Conservation (phyloP, 306 rosid genomes). For the Rosa persica region DNA sequence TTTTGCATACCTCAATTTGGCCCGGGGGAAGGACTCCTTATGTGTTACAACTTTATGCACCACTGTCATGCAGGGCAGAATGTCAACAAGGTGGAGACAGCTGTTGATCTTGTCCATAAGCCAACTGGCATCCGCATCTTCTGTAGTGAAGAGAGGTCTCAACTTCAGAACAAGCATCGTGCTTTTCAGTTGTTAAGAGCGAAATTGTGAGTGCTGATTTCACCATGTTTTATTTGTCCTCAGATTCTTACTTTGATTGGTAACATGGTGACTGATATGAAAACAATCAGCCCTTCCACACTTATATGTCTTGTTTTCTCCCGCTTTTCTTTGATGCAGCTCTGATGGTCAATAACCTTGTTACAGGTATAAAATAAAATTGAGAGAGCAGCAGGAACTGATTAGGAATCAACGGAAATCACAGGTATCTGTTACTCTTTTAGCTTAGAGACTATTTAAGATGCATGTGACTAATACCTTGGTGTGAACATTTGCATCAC, state of each 20-base stretch:
- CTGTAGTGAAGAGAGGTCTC: conserved; percentile 98
- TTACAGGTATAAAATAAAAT: conserved; percentile 83
- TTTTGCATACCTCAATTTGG: conserved; percentile 19
- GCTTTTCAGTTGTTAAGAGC: conserved; percentile 96
- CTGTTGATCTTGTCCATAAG: conserved; percentile 90
- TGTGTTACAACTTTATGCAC: conserved; percentile 25
- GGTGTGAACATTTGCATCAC: not conserved
- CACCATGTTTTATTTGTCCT: not conserved
- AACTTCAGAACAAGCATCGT: conserved; percentile 76
- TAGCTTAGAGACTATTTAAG: conserved; percentile 18
- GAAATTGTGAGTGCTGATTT: conserved; percentile 66
- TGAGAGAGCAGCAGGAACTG: conserved; percentile 87
- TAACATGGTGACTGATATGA: not conserved
- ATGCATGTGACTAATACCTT: conserved; percentile 2
- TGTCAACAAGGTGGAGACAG: conserved; percentile 99
- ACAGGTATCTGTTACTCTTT: conserved; percentile 56
- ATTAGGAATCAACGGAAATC: conserved; percentile 74
- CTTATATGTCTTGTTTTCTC: not conserved
- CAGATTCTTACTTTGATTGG: not conserved
- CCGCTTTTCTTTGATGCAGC: conserved; percentile 18
- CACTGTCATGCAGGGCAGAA: conserved; percentile 78
- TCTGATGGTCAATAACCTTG: conserved; percentile 27
- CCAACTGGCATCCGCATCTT: conserved; percentile 98
- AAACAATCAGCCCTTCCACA: not conserved
- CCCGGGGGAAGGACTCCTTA: conserved; percentile 11